Conservation (phyloP, 148 eudicot species). For the Salicornia ramosissima region DNA sequence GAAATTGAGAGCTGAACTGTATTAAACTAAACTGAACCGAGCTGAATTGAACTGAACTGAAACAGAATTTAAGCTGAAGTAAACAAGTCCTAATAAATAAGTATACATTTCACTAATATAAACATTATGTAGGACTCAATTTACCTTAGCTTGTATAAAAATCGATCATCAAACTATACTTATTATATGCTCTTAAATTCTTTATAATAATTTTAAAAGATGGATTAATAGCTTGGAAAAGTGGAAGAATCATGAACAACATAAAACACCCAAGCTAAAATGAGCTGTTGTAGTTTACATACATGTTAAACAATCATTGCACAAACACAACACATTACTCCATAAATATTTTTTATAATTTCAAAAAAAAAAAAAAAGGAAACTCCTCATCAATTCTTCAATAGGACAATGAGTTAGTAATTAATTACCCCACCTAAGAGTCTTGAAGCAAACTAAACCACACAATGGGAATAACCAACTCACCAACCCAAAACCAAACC, state of each 20-base stretch:
- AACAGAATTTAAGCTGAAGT: too few relatives aligned
- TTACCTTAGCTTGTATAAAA: too few relatives aligned
- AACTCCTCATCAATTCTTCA: background rate
- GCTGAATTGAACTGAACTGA: too few relatives aligned
- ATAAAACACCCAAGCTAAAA: background rate
- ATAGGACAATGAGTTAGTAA: too few relatives aligned
- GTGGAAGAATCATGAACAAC: background rate
- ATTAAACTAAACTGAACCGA: too few relatives aligned
- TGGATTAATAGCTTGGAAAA: background rate
- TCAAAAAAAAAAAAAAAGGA: background rate
- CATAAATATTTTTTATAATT: background rate
- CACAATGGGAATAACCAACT: constrained; percentile 9
- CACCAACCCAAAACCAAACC: background rate
- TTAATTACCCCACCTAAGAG: background rate
- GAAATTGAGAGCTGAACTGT: too few relatives aligned
- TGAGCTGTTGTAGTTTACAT: background rate
- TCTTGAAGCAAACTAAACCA: background rate
- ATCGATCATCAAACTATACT: too few relatives aligned
- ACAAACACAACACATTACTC: background rate
- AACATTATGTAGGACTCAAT: too few relatives aligned
- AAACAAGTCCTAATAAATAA: too few relatives aligned
- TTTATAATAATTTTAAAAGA: background rate
- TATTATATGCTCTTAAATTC: too few relatives aligned
- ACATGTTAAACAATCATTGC: background rate
- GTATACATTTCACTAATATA: too few relatives aligned